Evolutionary conservation across 2,329 filamentous ascomycete genomes (phyloP).

Genomic region (Hypoxylon sp.): DNA sequence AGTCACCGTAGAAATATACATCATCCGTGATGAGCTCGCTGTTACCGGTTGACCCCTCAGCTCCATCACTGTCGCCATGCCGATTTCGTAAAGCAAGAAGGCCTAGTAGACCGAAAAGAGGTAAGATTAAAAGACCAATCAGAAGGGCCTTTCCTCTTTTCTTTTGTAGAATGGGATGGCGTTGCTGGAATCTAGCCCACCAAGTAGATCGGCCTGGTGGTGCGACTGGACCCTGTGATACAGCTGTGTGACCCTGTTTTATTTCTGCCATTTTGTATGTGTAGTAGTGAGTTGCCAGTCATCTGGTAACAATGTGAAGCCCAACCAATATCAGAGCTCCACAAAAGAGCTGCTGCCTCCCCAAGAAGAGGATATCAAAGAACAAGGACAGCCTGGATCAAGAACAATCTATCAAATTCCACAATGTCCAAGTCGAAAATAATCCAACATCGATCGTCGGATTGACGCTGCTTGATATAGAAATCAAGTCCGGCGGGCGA

Average conservation of each 20-base stretch:
- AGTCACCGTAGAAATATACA: conserved; percentile 58
- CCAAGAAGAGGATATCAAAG: too few species aligned
- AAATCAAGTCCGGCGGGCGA: not conserved
- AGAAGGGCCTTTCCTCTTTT: conserved; percentile 42
- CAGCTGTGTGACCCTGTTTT: conserved; percentile 17
- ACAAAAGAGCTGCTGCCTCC: too few species aligned
- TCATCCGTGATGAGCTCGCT: conserved; percentile 51
- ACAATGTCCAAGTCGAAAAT: too few species aligned
- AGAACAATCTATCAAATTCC: too few species aligned
- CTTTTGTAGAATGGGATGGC: conserved; percentile 42
- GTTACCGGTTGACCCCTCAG: conserved; percentile 11
- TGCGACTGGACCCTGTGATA: conserved; percentile 14
- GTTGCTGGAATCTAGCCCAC: conserved; percentile 35
- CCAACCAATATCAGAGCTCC: too few species aligned
- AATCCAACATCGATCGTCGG: too few species aligned
- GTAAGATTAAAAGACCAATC: conserved; percentile 44
- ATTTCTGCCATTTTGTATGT: conserved; percentile 25
- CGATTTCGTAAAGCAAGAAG: conserved; percentile 44
- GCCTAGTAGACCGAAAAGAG: conserved; percentile 44
- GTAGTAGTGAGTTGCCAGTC: conserved; percentile 5
- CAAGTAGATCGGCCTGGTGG: conserved; percentile 28
- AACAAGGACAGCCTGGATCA: too few species aligned
- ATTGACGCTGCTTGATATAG: not conserved
- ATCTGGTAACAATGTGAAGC: too few species aligned
- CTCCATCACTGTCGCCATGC: conserved; percentile 6